phyloP scores from a whole-genome alignment of 1,139 yeast genomes.

The Magnusiomyces fungicola region DNA sequence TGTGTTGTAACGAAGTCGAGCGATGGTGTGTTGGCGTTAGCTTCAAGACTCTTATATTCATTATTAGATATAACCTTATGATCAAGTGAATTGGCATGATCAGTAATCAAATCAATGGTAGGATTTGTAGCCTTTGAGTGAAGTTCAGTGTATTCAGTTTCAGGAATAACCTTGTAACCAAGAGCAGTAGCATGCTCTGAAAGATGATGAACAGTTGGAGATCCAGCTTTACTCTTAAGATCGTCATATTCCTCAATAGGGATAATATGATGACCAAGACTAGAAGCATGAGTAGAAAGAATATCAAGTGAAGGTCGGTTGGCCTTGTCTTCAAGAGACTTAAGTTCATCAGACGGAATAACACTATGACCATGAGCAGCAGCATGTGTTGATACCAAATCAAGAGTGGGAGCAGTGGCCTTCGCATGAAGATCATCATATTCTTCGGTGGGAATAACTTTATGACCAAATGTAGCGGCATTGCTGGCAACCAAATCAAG shows the following conservation, averaged over 20 bases:
- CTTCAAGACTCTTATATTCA: conserved; percentile 15
- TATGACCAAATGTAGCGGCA: conserved; percentile 25
- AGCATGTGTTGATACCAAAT: conserved; percentile 17
- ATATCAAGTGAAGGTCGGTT: conserved; percentile 35
- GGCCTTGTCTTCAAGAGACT: conserved; percentile 21
- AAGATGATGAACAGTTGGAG: conserved; percentile 7
- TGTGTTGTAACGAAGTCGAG: conserved; percentile 7
- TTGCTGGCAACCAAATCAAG: conserved; percentile 42
- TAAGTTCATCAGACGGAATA: conserved; percentile 22
- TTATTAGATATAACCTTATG: conserved; percentile 27
- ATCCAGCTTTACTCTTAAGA: conserved; percentile 1
- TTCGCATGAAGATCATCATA: conserved; percentile 10
- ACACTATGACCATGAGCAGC: conserved; percentile 30
- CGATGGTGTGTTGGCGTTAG: conserved; percentile 12
- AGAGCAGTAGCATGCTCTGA: conserved; percentile 5
- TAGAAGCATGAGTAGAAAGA: conserved; percentile 32
- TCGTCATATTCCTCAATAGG: conserved; percentile 23
- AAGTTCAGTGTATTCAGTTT: conserved; percentile 22
- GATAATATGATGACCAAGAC: conserved; percentile 12
- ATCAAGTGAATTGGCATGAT: conserved; percentile 23
- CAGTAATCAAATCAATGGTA: conserved; percentile 24
- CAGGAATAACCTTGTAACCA: conserved; percentile 25
- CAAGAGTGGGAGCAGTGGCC: conserved; percentile 8
- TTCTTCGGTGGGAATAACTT: conserved; percentile 18
- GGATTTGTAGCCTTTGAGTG: conserved; percentile 34